Base-by-base conservation (phyloP, 768 basidiomycete species). In the Kwoniella heveanensis region DNA sequence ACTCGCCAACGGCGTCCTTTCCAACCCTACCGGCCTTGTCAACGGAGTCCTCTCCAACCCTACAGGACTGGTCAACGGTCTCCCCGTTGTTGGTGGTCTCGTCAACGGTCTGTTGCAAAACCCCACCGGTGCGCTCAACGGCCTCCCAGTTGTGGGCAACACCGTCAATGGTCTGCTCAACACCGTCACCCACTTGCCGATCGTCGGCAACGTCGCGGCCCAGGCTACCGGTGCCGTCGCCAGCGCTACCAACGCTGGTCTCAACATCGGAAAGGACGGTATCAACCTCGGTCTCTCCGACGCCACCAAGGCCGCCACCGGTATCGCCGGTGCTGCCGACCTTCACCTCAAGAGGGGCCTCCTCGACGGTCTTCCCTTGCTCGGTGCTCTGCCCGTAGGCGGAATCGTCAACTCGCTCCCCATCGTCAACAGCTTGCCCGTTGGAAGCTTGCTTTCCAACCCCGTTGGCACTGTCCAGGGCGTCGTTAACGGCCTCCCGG, bases 61-160 rank as follows among this genome's bases (percentile, higher is more conserved):
- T 15, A 51, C 46, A 21, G 48, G 61, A 49, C 21, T 62, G 29
- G 27, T 62, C 10, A 56, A 56, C 48, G 44, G 39, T 21, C 47
- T 64, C 13, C 61, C 61, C 9, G 54, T 62, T 9, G 61, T 62
- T 10, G 61, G 61, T 21, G 54, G 54, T 13, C 54, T 62, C 48
- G 48, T 55, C 53, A 56, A 51, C 25, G 51, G 50, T 26, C 21
- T 62, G 8, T 27, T 55, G 17, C 27, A 26, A 27, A 32, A 32
- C 21, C 25, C 27, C 44, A 47, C 29, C 26, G 47, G 47, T 22
- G 29, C 46, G 19, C 29, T 48, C 22, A 39, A 39, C 27, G 29
- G 29, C 15, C 54, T 62, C 24, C 62, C 62, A 30, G 32, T 64
- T 1, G 55, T 64, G 1, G 62, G 62, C 12, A 36, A 39, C 32